These are phyloP conservation scores for Leptographium radiaticola DNA, from an alignment of 2,329 filamentous ascomycete genomes.

Conservation along the genomic window DNA sequence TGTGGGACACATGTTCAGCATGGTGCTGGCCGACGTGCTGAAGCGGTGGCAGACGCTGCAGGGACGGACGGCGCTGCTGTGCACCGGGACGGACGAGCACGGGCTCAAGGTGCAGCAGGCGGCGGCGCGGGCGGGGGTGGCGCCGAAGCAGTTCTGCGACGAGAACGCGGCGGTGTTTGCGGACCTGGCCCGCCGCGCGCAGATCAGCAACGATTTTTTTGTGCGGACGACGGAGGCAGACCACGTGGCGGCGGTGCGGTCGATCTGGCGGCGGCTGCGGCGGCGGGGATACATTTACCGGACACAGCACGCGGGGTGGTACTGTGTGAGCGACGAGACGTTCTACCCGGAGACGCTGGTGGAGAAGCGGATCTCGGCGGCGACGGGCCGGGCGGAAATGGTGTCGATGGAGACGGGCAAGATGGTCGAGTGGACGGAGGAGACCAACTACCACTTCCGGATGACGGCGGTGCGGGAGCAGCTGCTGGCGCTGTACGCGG, in stretches of 20 bases:
- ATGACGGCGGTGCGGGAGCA: conserved; percentile 70
- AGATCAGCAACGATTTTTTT: conserved; percentile 71
- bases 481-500: conserved; percentile 65
- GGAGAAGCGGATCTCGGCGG: conserved; percentile 59
- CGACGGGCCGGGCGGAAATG: conserved; percentile 73
- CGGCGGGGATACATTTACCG: conserved; percentile 71
- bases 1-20: conserved; percentile 86
- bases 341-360: conserved; percentile 77
- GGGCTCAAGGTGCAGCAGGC: conserved; percentile 95
- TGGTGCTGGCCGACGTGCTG: conserved; percentile 79
- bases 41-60: conserved; percentile 82
- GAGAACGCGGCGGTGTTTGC: conserved; percentile 68
- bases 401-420: conserved; percentile 78
- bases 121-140: conserved; percentile 54
- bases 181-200: conserved; percentile 54
- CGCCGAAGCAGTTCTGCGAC: conserved; percentile 81
- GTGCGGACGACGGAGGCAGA: conserved; percentile 79
- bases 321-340: conserved; percentile 90
- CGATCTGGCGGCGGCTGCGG: conserved; percentile 75
- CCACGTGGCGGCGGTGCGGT: conserved; percentile 73
- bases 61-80: conserved; percentile 48
- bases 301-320: conserved; percentile 85
- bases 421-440: conserved; percentile 87
- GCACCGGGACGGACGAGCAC: conserved; percentile 93
- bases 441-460: conserved; percentile 90